Evolutionary conservation across 2,329 filamentous ascomycete genomes (phyloP), one percentile per base, ranked within the genome.

Genomic region (Cordyceps tenuipes): DNA sequence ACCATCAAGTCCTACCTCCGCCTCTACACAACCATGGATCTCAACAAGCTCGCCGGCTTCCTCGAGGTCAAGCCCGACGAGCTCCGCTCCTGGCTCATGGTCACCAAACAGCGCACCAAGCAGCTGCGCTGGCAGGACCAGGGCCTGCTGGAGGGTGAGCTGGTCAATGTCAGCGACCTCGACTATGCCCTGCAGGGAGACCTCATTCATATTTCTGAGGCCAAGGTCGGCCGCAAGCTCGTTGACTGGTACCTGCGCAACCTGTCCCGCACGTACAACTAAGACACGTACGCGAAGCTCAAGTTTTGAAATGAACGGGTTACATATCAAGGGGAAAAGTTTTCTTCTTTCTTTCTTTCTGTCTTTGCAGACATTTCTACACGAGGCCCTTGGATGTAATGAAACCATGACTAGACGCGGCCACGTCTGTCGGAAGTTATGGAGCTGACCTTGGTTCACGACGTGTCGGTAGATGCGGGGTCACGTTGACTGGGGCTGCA

Each of bases 191-290:
- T 99, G 78, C 90, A 97, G 78, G 90, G 91, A 66, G 93, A 99
- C 73, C 79, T 99, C 69, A 99, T 99, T 74, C 94, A 99, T 77
- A 94, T 99, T 68, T 97, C 93, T 62, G 94, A 99, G 79, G 93
- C 93, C 67, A 99, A 99, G 87, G 91, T 97, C 62, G 94, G 94
- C 72, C 85, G 94, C 69, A 95, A 94, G 79, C 81, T 99, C 70
- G 93, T 99, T 66, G 94, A 99, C 77, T 99, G 94, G 94, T 99
- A 99, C 76, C 84, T 99, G 72, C 88, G 94, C 73, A 99, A 99
- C 81, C 81, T 99, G 71, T 90, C 92, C 63, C 88, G 94, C 74
- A 95, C 92, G 62, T 99, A 99, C 81, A 96, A 75, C 70, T 76
- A 57, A 57, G 10, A 6, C n/a, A 47, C 47, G 34, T 17, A 36